Evolutionary conservation across 176 grass and related monocot genomes (phyloP).

Genomic region (Puccinellia tenuiflora): DNA sequence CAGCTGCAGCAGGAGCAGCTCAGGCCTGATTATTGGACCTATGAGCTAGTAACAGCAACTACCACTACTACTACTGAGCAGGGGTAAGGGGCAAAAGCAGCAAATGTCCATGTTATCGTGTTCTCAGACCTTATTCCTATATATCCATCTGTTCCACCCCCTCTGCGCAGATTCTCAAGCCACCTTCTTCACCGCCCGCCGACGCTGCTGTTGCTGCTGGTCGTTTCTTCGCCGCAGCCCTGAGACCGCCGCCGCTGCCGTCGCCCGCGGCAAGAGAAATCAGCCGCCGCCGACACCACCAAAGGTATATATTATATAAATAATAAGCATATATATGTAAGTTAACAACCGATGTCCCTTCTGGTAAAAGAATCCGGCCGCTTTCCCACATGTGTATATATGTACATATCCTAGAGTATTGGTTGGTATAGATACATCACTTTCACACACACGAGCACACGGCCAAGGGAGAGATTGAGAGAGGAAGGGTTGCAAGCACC

Average conservation of each 20-base stretch:
- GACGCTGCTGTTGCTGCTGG: neutral
- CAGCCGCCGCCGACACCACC: neutral
- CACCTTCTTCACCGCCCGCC: conserved; percentile 2
- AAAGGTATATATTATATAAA: conserved; percentile 40
- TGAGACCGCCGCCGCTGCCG: neutral
- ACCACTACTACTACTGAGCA: neutral
- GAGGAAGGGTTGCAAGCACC: neutral
- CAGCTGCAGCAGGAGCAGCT: neutral
- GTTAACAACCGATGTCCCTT: neutral
- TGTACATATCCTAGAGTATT: neutral
- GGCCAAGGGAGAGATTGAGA: neutral
- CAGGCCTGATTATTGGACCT: conserved; percentile 18
- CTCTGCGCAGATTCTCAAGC: conserved; percentile 14
- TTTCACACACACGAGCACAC: neutral
- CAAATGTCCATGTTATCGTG: neutral
- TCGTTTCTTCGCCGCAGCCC: conserved; percentile 10
- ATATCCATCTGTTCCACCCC: neutral
- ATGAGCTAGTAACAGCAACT: conserved; percentile 8
- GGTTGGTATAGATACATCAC: conserved; percentile 17
- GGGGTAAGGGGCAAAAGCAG: conserved; percentile 11
- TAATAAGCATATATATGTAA: neutral
- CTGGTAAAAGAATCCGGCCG: conserved; percentile 1
- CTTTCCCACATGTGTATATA: conserved; percentile 1
- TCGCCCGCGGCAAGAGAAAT: neutral
- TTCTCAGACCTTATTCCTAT: neutral